phyloP scores from a whole-genome alignment of 352 stramenopile genomes.

The Globisporangium cylindrosporum region DNA sequence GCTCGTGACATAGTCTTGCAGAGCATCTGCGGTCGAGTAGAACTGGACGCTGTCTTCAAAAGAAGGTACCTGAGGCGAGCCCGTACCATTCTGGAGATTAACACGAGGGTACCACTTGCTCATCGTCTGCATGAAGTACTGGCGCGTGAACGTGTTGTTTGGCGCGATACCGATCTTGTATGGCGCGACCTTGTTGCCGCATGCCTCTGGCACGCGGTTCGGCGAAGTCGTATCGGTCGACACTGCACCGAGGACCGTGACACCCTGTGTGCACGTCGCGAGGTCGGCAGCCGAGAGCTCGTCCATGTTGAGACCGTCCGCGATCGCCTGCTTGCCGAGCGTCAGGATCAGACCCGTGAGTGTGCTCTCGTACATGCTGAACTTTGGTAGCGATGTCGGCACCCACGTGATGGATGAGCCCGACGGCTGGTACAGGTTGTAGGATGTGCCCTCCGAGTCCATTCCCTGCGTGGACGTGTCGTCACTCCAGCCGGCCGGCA shows the following conservation, averaged over 20 bases:
- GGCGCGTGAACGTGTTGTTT: slow-evolving; percentile 47
- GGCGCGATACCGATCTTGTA: slow-evolving; percentile 60
- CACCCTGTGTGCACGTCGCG: slow-evolving; percentile 23
- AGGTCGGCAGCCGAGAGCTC: slow-evolving; percentile 27
- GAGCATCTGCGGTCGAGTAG: no score
- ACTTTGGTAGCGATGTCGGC: slow-evolving; percentile 31
- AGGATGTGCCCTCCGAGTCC: slow-evolving; percentile 22
- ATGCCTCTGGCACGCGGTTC: slow-evolving; percentile 31
- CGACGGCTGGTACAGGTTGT: slow-evolving; percentile 50
- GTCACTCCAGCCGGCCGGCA: slow-evolving; percentile 52
- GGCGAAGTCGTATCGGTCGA: slow-evolving; percentile 34
- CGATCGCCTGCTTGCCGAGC: slow-evolving; percentile 40
- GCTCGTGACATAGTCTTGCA: no score
- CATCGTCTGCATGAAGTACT: slow-evolving; percentile 53
- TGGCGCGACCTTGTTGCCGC: slow-evolving; percentile 39
- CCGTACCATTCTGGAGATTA: slow-evolving; percentile 5
- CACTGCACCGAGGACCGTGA: slow-evolving; percentile 33
- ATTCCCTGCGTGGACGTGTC: slow-evolving; percentile 9
- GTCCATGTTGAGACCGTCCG: slow-evolving; percentile 25
- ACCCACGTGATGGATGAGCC: slow-evolving; percentile 35
- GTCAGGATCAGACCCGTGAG: slow-evolving; percentile 56
- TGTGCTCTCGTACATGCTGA: slow-evolving; percentile 49
- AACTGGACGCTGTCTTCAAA: not conserved
- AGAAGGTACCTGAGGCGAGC: not conserved
- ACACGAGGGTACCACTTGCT: slow-evolving; percentile 50